These are phyloP conservation scores for Colletotrichum abscissum DNA, from an alignment of 2,329 filamentous ascomycete species.

Conservation along the genomic window DNA sequence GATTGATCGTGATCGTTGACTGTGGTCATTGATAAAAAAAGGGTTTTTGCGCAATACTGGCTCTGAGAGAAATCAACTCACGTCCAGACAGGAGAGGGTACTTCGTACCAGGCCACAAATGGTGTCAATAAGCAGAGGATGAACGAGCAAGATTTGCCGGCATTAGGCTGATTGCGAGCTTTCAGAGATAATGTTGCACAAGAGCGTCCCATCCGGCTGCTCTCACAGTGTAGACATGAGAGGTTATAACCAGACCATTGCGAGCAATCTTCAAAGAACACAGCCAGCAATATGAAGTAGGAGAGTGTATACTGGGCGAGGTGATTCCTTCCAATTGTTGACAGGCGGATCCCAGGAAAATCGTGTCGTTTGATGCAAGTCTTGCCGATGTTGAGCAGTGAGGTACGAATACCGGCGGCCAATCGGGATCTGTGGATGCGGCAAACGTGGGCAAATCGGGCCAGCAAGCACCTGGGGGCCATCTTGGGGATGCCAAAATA, in stretches of 20 bases:
- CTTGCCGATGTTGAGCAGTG: not conserved
- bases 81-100: not conserved
- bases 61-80: not conserved
- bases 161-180: not conserved
- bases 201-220: not conserved
- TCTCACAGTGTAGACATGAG: not conserved
- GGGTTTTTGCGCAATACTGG: not conserved
- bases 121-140: not conserved
- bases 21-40: not conserved
- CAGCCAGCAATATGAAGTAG: not conserved
- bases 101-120: not conserved
- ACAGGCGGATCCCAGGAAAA: not conserved
- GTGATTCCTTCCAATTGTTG: conserved; percentile 12
- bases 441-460: not conserved
- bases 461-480: not conserved
- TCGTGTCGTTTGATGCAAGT: not conserved
- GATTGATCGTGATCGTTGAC: not conserved
- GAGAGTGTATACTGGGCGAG: not conserved
- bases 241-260: too few species aligned
- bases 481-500: not conserved
- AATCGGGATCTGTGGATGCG: not conserved
- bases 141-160: not conserved
- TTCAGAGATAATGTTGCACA: not conserved
- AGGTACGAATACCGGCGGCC: not conserved
- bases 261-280: not conserved